These are phyloP conservation scores for Chlamydomonas applanata DNA, from an alignment of 139 green algal genomes.

Conservation along the genomic window DNA sequence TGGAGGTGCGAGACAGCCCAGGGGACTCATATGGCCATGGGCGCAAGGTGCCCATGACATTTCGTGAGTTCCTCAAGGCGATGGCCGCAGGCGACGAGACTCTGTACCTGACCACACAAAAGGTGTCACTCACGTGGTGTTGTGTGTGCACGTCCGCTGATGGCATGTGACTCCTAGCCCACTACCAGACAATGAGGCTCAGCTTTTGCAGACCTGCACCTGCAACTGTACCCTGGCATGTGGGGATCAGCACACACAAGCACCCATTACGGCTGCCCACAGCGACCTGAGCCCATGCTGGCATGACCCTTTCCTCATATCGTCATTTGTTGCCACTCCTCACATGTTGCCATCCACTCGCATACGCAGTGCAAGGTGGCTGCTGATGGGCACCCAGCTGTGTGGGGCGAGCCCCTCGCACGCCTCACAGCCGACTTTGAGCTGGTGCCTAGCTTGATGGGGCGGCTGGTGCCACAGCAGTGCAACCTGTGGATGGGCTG, in stretches of 20 bases:
- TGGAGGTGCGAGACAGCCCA: conserved; percentile 50
- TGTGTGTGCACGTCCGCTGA: neutral
- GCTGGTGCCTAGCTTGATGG: conserved; percentile 52
- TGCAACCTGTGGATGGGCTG: conserved; percentile 76
- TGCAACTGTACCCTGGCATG: neutral
- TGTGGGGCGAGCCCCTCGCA: conserved; percentile 53
- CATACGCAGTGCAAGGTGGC: conserved; percentile 30
- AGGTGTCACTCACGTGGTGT: conserved; percentile 26
- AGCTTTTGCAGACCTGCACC: neutral
- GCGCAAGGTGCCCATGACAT: conserved; percentile 50
- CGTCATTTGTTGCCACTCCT: no score
- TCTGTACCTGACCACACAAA: conserved; percentile 77
- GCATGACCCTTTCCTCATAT: no score
- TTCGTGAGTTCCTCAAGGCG: conserved; percentile 51
- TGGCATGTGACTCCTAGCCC: neutral
- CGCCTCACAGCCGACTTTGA: conserved; percentile 55
- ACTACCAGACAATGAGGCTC: neutral
- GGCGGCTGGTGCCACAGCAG: conserved; percentile 68
- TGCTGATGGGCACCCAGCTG: conserved; percentile 57
- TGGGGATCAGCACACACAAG: neutral
- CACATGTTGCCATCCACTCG: neutral
- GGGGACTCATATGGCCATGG: conserved; percentile 59
- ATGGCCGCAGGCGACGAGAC: conserved; percentile 45
- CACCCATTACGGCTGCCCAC: neutral
- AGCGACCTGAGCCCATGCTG: no score